These are phyloP conservation scores for Botryosphaeria dothidea DNA, from an alignment of 2,329 filamentous ascomycete genomes.

Conservation along the genomic window DNA sequence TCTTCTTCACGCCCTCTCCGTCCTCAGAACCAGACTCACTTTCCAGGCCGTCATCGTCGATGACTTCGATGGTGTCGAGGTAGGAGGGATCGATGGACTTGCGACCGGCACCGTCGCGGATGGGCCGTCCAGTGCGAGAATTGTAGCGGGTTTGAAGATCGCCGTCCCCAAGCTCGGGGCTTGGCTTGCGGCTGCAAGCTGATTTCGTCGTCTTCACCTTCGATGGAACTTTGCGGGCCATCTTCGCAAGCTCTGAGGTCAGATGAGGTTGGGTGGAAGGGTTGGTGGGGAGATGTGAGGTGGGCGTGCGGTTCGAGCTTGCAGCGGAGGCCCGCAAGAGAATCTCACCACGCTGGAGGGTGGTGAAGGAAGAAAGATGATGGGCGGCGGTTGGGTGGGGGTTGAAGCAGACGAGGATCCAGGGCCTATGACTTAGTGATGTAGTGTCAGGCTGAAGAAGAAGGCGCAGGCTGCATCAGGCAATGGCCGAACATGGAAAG, in stretches of 20 bases:
- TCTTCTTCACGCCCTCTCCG: slow-evolving; percentile 29
- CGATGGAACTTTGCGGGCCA: neutral
- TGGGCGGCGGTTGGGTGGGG: neutral
- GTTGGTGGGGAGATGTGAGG: neutral
- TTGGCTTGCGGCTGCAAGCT: slow-evolving; percentile 9
- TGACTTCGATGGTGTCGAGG: slow-evolving; percentile 39
- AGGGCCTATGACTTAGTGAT: neutral
- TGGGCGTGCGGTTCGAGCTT: neutral
- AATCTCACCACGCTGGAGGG: neutral
- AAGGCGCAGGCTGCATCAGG: neutral
- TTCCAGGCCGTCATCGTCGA: slow-evolving; percentile 37
- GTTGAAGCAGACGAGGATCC: too few relatives aligned
- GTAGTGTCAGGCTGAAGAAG: neutral
- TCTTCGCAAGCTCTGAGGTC: neutral
- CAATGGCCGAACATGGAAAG: neutral
- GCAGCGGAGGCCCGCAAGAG: neutral
- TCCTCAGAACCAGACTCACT: slow-evolving; percentile 34
- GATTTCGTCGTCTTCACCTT: neutral
- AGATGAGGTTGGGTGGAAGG: neutral
- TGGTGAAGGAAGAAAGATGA: neutral
- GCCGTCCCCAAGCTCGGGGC: slow-evolving; percentile 28
- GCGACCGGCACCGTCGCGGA: slow-evolving; percentile 43
- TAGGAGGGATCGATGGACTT: slow-evolving; percentile 38
- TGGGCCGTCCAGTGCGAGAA: slow-evolving; percentile 43
- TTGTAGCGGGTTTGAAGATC: slow-evolving; percentile 30